Evolutionary conservation across 169 alveolate species (phyloP), one percentile per base, ranked within the genome.

Genomic region (Cryptosporidium sp.): DNA sequence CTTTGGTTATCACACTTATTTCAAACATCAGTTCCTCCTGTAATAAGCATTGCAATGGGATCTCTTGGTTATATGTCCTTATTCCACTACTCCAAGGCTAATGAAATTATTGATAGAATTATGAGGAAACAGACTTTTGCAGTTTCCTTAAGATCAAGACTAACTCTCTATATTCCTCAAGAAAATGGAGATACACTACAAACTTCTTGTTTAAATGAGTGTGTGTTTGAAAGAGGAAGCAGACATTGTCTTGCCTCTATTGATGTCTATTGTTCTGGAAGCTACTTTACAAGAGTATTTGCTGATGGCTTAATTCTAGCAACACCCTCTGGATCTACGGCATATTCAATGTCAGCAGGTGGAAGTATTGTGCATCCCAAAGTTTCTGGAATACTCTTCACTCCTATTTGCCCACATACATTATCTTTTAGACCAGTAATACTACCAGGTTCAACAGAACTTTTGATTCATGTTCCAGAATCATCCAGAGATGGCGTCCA

Each of bases 241-340:
- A 52, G 75, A 21, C 87, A 62, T 39, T 71, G 80, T 35, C 70
- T 80, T 31, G 89, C 75, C 0, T 80, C 89, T 9, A 62, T 92
- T 14, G 93, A 92, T 26, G 84, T 89, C 2, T 92, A 68, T 51
- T 48, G 91, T 12, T 73, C 92, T 53, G 94, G 91, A 10, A 70
- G 85, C n/a, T 92, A 70, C 52, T 86, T 91, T 31, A 92, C 94
- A 44, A 70, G 91, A 60, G 94, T 95, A 21, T 80, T 92, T 44
- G 97, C 97, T n/a, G 98, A 96, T 95, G 98, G 98, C 67, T 51
- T 95, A 1, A 92, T 97, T 68, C 84, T 96, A 14, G 95, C 99
- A n/a, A 97, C 99, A 6, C 99, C 99, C 0, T 97, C 99, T 14
- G 99, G 99, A n/a, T 96, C 99, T 21, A 98, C 99, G 5, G 99